Conservation (phyloP, 257 asterid genomes). For the Solanum virginianum region DNA sequence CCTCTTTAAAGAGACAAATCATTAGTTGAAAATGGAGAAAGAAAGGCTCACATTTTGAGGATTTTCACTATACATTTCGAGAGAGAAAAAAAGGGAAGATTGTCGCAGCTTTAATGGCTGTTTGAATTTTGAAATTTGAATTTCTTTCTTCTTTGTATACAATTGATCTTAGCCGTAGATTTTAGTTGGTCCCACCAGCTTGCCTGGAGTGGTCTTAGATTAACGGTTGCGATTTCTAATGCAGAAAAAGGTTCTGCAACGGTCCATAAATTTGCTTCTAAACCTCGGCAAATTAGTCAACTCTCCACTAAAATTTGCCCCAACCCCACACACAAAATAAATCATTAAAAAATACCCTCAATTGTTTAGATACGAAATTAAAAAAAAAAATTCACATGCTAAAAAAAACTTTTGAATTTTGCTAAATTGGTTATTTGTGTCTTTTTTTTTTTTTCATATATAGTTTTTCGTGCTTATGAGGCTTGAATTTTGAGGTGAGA, state of each 20-base stretch:
- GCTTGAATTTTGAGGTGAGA: too few species aligned
- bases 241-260: background rate
- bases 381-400: too few species aligned
- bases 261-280: background rate
- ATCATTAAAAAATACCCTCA: too few species aligned
- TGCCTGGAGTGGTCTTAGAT: background rate
- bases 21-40: background rate
- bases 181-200: background rate
- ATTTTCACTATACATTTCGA: conserved; percentile 17
- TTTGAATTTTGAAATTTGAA: conserved; percentile 42
- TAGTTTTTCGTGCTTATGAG: too few species aligned
- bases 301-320: background rate
- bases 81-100: conserved; percentile 37
- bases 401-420: background rate
- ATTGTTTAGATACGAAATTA: too few species aligned
- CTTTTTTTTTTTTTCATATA: too few species aligned
- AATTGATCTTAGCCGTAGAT: background rate
- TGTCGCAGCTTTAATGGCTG: conserved; percentile 32
- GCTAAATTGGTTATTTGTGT: background rate
- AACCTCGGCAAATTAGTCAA: background rate
- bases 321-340: too few species aligned
- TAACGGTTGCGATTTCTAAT: background rate
- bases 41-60: conserved; percentile 1
- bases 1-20: background rate
- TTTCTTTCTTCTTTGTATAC: background rate